Evolutionary conservation across 192 early-diverging fungal species (phyloP).

Genomic region (Chytriomyces sp.): DNA sequence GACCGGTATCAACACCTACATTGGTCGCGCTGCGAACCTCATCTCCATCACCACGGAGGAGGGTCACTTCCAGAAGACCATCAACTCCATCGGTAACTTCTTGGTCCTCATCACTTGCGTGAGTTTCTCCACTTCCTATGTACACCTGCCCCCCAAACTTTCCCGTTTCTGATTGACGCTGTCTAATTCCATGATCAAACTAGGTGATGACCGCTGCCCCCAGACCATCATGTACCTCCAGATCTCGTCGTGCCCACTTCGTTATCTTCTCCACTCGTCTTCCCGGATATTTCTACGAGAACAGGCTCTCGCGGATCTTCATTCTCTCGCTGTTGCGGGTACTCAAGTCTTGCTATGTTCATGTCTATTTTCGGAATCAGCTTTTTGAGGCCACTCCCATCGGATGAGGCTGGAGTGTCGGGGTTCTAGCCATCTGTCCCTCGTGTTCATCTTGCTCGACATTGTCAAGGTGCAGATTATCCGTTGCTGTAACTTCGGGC

Average conservation of each 20-base stretch:
- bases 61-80: slow-evolving; percentile 91
- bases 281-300: slow-evolving; percentile 85
- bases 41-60: slow-evolving; percentile 88
- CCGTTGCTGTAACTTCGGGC: slow-evolving; percentile 83
- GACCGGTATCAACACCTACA: slow-evolving; percentile 90
- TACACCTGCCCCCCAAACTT: not conserved
- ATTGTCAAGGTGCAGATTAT: slow-evolving; percentile 88
- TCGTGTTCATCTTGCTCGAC: slow-evolving; percentile 84
- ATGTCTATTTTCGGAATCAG: slow-evolving; percentile 76
- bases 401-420: slow-evolving; percentile 68
- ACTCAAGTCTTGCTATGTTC: slow-evolving; percentile 92
- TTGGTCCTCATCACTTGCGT: slow-evolving; percentile 70
- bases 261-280: slow-evolving; percentile 95
- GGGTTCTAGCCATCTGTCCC: slow-evolving; percentile 76
- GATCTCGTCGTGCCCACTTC: slow-evolving; percentile 92
- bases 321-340: slow-evolving; percentile 76
- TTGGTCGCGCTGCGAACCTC: slow-evolving; percentile 90
- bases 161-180: not conserved
- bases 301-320: slow-evolving; percentile 79
- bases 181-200: not conserved
- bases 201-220: slow-evolving; percentile 58
- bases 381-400: slow-evolving; percentile 38
- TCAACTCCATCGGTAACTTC: slow-evolving; percentile 86
- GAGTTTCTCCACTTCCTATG: slow-evolving; percentile 19
- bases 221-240: slow-evolving; percentile 71